Conservation (phyloP, 73 alveolate species). For the Paramecium primaurelia region DNA sequence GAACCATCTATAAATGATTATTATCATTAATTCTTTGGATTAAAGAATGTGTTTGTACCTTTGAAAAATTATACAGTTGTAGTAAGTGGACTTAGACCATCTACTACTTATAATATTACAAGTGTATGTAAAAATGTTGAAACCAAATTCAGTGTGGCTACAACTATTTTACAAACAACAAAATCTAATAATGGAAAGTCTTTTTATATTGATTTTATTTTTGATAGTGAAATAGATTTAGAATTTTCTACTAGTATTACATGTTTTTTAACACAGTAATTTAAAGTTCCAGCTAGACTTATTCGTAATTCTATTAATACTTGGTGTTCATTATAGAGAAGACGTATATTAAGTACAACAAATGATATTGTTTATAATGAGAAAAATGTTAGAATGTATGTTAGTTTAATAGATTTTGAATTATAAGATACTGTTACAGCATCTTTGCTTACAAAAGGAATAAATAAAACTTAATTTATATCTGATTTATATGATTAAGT, state of each 20-base stretch:
- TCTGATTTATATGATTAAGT: background rate
- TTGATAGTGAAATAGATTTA: background rate
- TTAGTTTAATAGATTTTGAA: background rate
- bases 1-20: background rate
- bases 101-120: background rate
- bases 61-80: background rate
- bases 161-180: background rate
- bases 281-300: conserved; percentile 8
- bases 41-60: background rate
- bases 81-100: background rate
- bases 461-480: background rate
- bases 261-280: background rate
- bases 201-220: background rate
- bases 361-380: background rate
- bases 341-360: background rate
- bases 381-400: conserved; percentile 11
- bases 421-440: background rate
- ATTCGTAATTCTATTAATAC: background rate
- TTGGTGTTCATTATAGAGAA: conserved; percentile 13
- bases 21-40: background rate
- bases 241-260: background rate
- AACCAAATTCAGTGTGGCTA: background rate
- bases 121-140: background rate
- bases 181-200: conserved; percentile 20
- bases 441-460: background rate